Evolutionary conservation across 129 eudicot genomes (phyloP).

Genomic region (Tagetes erecta): DNA sequence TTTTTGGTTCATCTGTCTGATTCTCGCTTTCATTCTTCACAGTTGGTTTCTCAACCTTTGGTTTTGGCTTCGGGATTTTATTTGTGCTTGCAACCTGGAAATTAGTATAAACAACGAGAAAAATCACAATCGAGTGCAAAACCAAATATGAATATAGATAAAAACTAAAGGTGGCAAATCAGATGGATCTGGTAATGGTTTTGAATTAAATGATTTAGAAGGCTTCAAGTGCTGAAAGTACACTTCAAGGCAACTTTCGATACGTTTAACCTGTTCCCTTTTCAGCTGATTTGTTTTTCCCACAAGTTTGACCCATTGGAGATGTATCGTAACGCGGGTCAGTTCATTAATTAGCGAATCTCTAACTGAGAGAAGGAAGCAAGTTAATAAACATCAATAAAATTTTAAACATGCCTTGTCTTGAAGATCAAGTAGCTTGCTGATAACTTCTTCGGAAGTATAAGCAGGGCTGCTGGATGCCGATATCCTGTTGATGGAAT

Average conservation of each 20-base stretch:
- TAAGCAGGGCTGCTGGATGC: constrained; percentile 60
- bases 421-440: constrained; percentile 72
- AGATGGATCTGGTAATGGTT: background rate
- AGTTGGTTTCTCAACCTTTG: constrained; percentile 65
- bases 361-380: background rate
- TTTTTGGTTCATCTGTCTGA: constrained; percentile 40
- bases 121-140: background rate
- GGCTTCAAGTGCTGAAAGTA: background rate
- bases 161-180: background rate
- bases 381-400: background rate
- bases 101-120: constrained; percentile 23
- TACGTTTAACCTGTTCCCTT: background rate
- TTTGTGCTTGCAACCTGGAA: constrained; percentile 69
- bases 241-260: background rate
- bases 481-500: constrained; percentile 56
- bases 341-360: background rate
- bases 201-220: background rate
- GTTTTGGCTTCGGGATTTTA: constrained; percentile 93
- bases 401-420: constrained; percentile 52
- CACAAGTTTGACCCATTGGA: background rate
- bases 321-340: background rate
- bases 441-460: constrained; percentile 79
- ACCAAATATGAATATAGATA: background rate
- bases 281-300: background rate
- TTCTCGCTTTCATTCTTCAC: constrained; percentile 59